Evolutionary conservation across 2,329 filamentous ascomycete species (phyloP), one percentile per base, ranked within the genome.

Genomic region (Metarhizium robertsii): DNA sequence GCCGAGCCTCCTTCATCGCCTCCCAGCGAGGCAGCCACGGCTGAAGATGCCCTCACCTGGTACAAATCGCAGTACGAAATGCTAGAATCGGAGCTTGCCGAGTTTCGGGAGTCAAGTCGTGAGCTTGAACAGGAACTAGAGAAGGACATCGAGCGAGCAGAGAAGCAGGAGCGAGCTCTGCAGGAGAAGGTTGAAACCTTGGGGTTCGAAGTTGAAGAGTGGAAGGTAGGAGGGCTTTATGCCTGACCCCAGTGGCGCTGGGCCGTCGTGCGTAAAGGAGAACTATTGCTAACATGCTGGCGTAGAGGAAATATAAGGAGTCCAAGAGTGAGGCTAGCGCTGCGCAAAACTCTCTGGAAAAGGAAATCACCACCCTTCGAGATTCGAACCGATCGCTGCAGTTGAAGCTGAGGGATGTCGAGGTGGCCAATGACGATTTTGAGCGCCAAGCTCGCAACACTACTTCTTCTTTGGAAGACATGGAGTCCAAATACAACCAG

Each of bases 381-480:
- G 92, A 99, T 61, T 71, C 84, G 51, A 95, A 91, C 70, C 80
- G 94, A 61, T 85, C 86, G 3, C 73, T 96, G 58, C 88, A 94
- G 65, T 77, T 96, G 60, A 89, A 82, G 71, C 76, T 99, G 56
- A 86, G 94, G 62, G 94, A 99, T 70, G 96, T 92, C 64, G 94
- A 99, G 73, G 94, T 99, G 55, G 90, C 89, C 69, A 99, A 97
- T 74, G 94, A 99, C 77, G 94, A 99, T 71, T 96, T 92, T 68
- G 94, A 99, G 76, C 86, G 91, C 61, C 92, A 97, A 74, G 92
- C 94, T 62, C 86, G 94, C 64, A 94, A 96, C 71, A 96, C 92
- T 32, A 92, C 90, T 40, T 96, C 92, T 48, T 96, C 92, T 52
- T 82, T 97, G 59, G 94, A 99, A 73, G 94, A 99, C 67, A 79